phyloP scores from a whole-genome alignment of 768 basidiomycete species.

The Boletus reticulatus region DNA sequence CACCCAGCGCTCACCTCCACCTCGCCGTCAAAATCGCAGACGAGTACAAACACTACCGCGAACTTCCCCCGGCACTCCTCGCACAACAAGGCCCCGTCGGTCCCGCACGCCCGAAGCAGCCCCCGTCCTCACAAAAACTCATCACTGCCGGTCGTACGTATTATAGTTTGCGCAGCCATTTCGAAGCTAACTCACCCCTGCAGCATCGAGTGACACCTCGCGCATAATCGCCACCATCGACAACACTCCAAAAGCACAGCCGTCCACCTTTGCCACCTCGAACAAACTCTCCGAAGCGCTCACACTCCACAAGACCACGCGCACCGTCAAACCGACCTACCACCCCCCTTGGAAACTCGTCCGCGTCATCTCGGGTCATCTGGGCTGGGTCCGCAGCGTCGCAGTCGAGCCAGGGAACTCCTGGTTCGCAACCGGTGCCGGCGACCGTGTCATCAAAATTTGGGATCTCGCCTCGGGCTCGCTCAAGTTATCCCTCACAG shows the following conservation, averaged over 20 bases:
- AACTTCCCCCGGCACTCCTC: slow-evolving; percentile 77
- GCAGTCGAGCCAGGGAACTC: slow-evolving; percentile 98
- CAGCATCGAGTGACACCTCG: slow-evolving; percentile 46
- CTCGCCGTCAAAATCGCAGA: slow-evolving; percentile 84
- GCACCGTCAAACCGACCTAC: slow-evolving; percentile 92
- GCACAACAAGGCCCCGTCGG: slow-evolving; percentile 81
- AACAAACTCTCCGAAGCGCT: slow-evolving; percentile 83
- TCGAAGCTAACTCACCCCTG: slow-evolving; percentile 4
- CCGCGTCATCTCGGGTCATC: slow-evolving; percentile 95
- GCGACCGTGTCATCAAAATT: slow-evolving; percentile 97
- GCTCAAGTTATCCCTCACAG: slow-evolving; percentile 92
- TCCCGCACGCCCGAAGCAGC: slow-evolving; percentile 56
- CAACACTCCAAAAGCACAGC: slow-evolving; percentile 62
- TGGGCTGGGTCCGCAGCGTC: slow-evolving; percentile 96
- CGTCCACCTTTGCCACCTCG: slow-evolving; percentile 67
- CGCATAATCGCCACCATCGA: slow-evolving; percentile 74
- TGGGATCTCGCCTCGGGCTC: slow-evolving; percentile 99
- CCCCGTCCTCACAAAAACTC: slow-evolving; percentile 53
- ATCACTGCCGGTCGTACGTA: slow-evolving; percentile 70
- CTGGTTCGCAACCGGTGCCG: slow-evolving; percentile 98
- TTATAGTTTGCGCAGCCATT: not conserved
- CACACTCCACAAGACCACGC: slow-evolving; percentile 87
- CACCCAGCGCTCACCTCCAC: slow-evolving; percentile 55
- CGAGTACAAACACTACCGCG: slow-evolving; percentile 86
- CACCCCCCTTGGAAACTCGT: slow-evolving; percentile 96